Conservation (phyloP, 805 yeast genomes). For the Myxozyma sirexii region DNA sequence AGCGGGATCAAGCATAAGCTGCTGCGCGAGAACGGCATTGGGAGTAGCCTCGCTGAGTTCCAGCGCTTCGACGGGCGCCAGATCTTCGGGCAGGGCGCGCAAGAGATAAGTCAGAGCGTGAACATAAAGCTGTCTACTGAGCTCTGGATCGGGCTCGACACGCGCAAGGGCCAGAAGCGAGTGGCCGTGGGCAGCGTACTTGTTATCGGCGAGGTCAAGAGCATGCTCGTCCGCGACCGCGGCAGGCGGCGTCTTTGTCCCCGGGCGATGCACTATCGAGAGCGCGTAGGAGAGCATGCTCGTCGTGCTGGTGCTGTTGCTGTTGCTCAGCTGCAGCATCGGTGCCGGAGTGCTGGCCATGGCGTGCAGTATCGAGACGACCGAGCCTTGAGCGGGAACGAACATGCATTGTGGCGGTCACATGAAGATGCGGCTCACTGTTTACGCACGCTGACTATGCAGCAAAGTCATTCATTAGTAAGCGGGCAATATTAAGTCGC, state of each 20-base stretch:
- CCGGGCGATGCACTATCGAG: not conserved
- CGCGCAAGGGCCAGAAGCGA: not conserved
- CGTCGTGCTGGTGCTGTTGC: not conserved
- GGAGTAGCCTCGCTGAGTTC: slow-evolving; percentile 16
- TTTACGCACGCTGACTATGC: not conserved
- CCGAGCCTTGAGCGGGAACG: not conserved
- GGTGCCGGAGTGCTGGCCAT: not conserved
- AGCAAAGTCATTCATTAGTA: not conserved
- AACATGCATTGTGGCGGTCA: not conserved
- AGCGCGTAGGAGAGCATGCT: slow-evolving; percentile 2
- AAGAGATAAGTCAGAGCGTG: slow-evolving; percentile 21
- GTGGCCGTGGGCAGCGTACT: slow-evolving; percentile 3
- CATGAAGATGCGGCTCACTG: not conserved
- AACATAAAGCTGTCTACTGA: slow-evolving; percentile 24
- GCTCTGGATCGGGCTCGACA: not conserved
- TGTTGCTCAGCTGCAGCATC: not conserved
- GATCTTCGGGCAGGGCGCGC: slow-evolving; percentile 22
- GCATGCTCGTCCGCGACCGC: not conserved
- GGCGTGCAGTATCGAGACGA: not conserved
- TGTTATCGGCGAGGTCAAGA: not conserved
- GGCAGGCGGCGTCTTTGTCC: not conserved
- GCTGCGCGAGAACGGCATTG: not conserved
- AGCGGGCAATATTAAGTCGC: too few species aligned
- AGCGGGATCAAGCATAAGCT: not conserved
- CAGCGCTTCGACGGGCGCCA: slow-evolving; percentile 7